These are phyloP conservation scores for Hypoxylon lienhwacheense DNA, from an alignment of 495 filamentous ascomycete species.

Conservation along the genomic window DNA sequence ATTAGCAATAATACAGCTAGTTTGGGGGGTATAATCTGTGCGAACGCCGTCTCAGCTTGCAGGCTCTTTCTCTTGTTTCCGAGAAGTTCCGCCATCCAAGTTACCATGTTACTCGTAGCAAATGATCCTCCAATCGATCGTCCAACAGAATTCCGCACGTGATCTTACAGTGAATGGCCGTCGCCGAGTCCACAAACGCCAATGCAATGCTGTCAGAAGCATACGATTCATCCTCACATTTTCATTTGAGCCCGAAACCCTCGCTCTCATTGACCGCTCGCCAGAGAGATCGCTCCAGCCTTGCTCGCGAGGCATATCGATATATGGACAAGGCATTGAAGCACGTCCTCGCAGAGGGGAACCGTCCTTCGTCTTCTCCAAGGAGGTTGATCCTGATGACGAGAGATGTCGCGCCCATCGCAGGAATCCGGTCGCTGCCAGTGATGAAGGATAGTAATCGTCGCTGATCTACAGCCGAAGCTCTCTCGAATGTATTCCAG, in stretches of 20 bases:
- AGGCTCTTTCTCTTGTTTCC: conserved; percentile 8
- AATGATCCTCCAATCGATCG: conserved; percentile 3
- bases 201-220: conserved; percentile 14
- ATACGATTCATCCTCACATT: background rate
- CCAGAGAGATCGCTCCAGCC: conserved; percentile 76
- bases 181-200: conserved; percentile 26
- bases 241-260: conserved; percentile 87
- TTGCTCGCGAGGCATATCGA: conserved; percentile 65
- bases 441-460: conserved; percentile 86
- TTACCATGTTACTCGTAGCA: conserved; percentile 6
- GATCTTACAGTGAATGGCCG: conserved; percentile 1
- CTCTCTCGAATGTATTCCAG: conserved; percentile 76
- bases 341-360: conserved; percentile 86
- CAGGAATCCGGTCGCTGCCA: conserved; percentile 90
- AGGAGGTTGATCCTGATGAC: conserved; percentile 73
- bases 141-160: background rate
- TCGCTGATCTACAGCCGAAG: conserved; percentile 68
- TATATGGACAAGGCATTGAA: conserved; percentile 85
- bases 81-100: conserved; percentile 18
- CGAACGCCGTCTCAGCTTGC: conserved; percentile 4
- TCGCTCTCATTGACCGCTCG: conserved; percentile 86
- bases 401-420: conserved; percentile 83
- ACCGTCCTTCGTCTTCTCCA: conserved; percentile 72
- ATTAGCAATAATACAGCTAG: conserved; percentile 21
- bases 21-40: conserved; percentile 29